Base-by-base conservation (phyloP, 805 yeast species). In the Huiozyma naganishii region DNA sequence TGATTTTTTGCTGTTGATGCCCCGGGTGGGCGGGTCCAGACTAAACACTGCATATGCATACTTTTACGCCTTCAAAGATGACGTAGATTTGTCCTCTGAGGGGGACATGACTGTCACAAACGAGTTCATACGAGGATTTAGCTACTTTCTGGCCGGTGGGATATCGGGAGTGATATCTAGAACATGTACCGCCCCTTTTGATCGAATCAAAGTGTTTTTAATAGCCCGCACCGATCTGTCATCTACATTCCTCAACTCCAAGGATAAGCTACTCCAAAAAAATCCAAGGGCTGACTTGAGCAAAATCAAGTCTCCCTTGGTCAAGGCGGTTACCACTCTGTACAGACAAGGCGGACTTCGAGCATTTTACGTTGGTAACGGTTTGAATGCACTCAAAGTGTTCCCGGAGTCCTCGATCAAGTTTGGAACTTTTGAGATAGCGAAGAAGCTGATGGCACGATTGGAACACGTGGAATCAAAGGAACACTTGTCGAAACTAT, bases 351-450 rank as follows among this genome's bases (percentile, higher is more conserved):
- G 96, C 28, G 98, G 98, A 0, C 44, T 88, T 4, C 73, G 74
- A 44, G 81, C 92, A 0, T 92, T 92, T 58, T 92, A 92, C 61
- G 95, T 89, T 11, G 98, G 97, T 6, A 90, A 90, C 65, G 97
- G 97, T 1, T 69, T 90, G 39, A 92, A 92, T 60, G 86, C 84
- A n/a, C 55, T 89, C 44, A 90, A 90, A 60, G 96, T 90, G 17
- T 86, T 92, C 58, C 98, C 98, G 0, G 98, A 90, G 61, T 83
- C 95, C 33, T 97, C 97, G 1, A 90, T 90, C 77, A 92, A 92
- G 59, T 90, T 92, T 64, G 97, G 98, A 3, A 79, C 95, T 4
- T 90, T 92, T 61, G 98, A 90, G 61, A 74, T 87, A 5, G 80
- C 89, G 0, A 92, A 92, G 56, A 70, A 83, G 45, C 57, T 81